Conservation (phyloP, 2,329 filamentous ascomycete genomes). For the Trichoderma brevicompactum region DNA sequence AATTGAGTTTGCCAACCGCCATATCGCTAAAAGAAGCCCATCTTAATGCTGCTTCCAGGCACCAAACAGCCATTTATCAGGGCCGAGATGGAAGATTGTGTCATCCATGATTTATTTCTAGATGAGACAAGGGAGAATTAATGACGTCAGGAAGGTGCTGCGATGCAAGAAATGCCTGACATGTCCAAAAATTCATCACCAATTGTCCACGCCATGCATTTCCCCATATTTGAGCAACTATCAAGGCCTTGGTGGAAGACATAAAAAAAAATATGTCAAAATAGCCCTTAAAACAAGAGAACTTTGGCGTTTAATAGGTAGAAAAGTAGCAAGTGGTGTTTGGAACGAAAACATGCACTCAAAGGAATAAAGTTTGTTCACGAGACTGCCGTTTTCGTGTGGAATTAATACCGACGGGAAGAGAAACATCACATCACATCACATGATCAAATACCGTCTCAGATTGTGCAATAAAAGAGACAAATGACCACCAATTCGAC, state of each 20-base stretch:
- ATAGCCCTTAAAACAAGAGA: not conserved
- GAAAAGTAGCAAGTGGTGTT: not conserved
- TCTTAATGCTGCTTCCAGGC: not conserved
- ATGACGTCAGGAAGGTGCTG: constrained; percentile 12
- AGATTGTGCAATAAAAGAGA: not conserved
- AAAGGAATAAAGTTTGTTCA: too few species aligned
- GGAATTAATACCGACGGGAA: not conserved
- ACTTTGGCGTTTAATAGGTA: not conserved
- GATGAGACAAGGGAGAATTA: not conserved
- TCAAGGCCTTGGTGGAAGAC: not conserved
- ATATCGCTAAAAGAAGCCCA: not conserved
- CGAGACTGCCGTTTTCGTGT: not conserved
- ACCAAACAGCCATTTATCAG: not conserved
- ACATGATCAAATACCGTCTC: not conserved
- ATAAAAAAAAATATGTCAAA: not conserved
- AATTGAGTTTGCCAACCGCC: constrained; percentile 6
- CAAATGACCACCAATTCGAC: not conserved
- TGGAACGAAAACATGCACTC: not conserved
- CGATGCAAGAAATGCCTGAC: not conserved
- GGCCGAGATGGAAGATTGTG: not conserved
- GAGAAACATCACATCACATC: not conserved
- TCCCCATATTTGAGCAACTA: not conserved
- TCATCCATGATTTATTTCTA: not conserved
- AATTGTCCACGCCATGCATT: not conserved
- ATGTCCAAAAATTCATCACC: too few species aligned